phyloP scores from a whole-genome alignment of 129 eudicot genomes.

The Escallonia rubra region DNA sequence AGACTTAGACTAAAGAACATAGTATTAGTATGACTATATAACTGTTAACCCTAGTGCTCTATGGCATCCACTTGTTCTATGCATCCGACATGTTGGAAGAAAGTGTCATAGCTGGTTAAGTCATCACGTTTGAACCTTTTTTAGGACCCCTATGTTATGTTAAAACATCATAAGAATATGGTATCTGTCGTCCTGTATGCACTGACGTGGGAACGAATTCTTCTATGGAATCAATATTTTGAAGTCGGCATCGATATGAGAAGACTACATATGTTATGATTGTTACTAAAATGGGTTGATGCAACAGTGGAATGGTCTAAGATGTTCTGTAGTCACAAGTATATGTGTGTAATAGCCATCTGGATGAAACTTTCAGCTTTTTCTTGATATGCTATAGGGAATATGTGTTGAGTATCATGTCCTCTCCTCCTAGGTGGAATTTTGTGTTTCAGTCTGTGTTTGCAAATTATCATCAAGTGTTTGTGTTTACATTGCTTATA shows the following conservation, averaged over 20 bases:
- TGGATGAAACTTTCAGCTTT: too few relatives aligned
- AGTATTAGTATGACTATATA: constrained; percentile 34
- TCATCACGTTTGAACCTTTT: constrained; percentile 18
- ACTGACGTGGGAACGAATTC: constrained; percentile 1
- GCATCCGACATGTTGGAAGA: constrained; percentile 34
- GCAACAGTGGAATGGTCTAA: too few relatives aligned
- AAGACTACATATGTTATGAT: background rate
- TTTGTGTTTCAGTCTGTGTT: too few relatives aligned
- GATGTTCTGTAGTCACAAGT: too few relatives aligned
- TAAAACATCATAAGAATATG: constrained; percentile 22
- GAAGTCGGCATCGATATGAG: background rate
- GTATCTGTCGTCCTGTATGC: constrained; percentile 1
- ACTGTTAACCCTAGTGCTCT: constrained; percentile 29
- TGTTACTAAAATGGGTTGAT: background rate
- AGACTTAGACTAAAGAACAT: constrained; percentile 81
- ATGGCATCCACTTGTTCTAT: constrained; percentile 36
- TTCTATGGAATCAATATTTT: background rate
- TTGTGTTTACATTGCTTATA: too few relatives aligned
- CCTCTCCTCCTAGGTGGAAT: too few relatives aligned
- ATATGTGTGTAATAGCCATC: too few relatives aligned
- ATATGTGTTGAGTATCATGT: too few relatives aligned
- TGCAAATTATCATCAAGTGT: too few relatives aligned
- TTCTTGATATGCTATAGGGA: too few relatives aligned
- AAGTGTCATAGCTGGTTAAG: constrained; percentile 31
- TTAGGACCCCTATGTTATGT: constrained; percentile 15